Percentiles rank a stretch among this genome's conserved stretches.
These are phyloP conservation scores for Pelargonium citronellum DNA, from an alignment of 441 rosid species.

Conservation along the genomic window DNA sequence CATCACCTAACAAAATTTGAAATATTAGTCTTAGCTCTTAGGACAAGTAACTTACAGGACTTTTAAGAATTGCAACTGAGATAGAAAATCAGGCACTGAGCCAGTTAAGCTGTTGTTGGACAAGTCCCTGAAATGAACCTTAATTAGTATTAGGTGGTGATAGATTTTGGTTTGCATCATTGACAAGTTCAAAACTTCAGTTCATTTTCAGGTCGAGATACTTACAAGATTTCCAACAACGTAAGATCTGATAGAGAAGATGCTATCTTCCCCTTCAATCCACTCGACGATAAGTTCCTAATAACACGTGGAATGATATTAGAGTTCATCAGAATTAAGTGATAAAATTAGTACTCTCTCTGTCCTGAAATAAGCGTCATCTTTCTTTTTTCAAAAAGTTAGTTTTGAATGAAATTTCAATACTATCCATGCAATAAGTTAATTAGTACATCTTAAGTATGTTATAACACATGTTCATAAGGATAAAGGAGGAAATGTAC, in stretches of 20 bases:
- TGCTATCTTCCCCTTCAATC: slow-evolving; percentile 7
- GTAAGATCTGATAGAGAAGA: neutral
- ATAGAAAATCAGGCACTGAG: neutral
- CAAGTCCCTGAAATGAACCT: slow-evolving; percentile 6
- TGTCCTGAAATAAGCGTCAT: too few relatives aligned
- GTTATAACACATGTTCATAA: too few relatives aligned
- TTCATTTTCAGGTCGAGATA: neutral
- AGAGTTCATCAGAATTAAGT: neutral
- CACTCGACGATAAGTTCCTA: slow-evolving; percentile 17
- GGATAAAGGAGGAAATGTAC: too few relatives aligned
- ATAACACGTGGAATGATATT: neutral
- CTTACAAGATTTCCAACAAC: neutral
- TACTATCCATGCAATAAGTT: too few relatives aligned
- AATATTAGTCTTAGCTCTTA: neutral
- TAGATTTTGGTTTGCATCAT: neutral
- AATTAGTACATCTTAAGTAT: too few relatives aligned
- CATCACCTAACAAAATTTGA: neutral
- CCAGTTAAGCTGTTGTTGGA: slow-evolving; percentile 5
- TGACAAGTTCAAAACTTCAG: neutral
- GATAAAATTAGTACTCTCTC: neutral
- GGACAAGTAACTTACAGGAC: neutral
- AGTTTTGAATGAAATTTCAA: too few relatives aligned
- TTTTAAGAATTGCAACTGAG: neutral
- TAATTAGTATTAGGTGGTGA: neutral
- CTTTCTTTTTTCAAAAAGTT: too few relatives aligned